A percentile compares a stretch with the other conserved stretches of the same genome.
Evolutionary conservation across 2,329 filamentous ascomycete genomes (phyloP).

Genomic region (Colletotrichum tofieldiae): DNA sequence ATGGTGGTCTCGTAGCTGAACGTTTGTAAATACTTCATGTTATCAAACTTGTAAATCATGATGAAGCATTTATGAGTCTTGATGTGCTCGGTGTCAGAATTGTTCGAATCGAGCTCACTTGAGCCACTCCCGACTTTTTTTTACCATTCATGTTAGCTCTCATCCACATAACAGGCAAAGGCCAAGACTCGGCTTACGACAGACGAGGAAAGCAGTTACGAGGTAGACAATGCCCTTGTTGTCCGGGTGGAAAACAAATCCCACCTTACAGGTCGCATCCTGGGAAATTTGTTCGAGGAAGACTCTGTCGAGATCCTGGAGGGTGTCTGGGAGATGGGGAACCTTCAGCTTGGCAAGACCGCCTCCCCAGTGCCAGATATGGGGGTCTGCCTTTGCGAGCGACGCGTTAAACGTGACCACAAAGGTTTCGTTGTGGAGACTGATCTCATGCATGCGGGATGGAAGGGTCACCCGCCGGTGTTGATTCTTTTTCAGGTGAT

Average conservation of each 20-base stretch:
- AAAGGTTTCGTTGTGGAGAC: background rate
- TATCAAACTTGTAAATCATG: conserved; percentile 3
- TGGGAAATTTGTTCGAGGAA: background rate
- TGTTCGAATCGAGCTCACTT: too few species aligned
- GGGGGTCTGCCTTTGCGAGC: background rate
- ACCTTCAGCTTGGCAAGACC: conserved; percentile 15
- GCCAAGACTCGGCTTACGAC: background rate
- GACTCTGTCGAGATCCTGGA: background rate
- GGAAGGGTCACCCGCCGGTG: conserved; percentile 18
- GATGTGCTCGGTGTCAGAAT: too few species aligned
- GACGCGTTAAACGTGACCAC: background rate
- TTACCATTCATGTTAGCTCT: background rate
- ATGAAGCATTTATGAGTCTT: background rate
- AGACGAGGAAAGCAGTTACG: background rate
- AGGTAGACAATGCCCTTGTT: conserved; percentile 10
- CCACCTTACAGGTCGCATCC: too few species aligned
- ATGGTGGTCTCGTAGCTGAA: background rate
- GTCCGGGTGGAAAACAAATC: conserved; percentile 21
- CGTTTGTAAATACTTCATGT: background rate
- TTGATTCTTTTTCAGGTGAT: conserved; percentile 10
- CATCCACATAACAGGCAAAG: background rate
- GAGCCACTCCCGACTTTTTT: background rate
- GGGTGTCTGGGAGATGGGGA: background rate
- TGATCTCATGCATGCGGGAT: background rate
- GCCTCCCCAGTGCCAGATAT: conserved; percentile 25